These are phyloP conservation scores for Shiraia bambusicola DNA, from an alignment of 2,329 filamentous ascomycete genomes.

Conservation along the genomic window DNA sequence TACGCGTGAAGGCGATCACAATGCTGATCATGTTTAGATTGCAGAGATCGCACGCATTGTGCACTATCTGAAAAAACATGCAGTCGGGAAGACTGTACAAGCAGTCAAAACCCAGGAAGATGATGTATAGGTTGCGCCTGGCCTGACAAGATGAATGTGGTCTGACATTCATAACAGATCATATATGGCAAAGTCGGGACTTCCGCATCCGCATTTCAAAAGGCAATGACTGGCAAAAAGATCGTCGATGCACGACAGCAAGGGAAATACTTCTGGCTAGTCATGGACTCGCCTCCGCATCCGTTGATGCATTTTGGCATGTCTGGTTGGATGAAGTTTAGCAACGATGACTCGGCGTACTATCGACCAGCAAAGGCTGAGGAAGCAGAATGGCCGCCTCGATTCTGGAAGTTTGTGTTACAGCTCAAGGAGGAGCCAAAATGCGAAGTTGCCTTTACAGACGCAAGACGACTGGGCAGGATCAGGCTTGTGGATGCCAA, in stretches of 20 bases:
- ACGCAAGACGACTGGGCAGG: constrained; percentile 75
- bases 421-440: constrained; percentile 62
- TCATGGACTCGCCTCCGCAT: constrained; percentile 76
- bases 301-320: constrained; percentile 83
- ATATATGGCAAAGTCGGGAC: constrained; percentile 92
- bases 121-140: constrained; percentile 35
- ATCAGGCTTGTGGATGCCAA: constrained; percentile 81
- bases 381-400: constrained; percentile 78
- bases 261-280: constrained; percentile 96
- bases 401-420: constrained; percentile 83
- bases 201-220: constrained; percentile 70
- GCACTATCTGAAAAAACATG: constrained; percentile 76
- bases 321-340: constrained; percentile 83
- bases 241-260: constrained; percentile 74
- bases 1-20: background rate
- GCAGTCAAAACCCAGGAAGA: constrained; percentile 75
- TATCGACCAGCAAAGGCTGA: constrained; percentile 66
- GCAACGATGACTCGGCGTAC: constrained; percentile 73
- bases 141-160: background rate
- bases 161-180: constrained; percentile 47
- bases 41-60: constrained; percentile 76
- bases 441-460: constrained; percentile 76
- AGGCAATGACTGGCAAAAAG: constrained; percentile 73
- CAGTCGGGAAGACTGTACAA: constrained; percentile 79
- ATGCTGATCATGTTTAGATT: constrained; percentile 41